Conservation (phyloP, 805 yeast genomes). For the Monosporozyma aquatica region DNA sequence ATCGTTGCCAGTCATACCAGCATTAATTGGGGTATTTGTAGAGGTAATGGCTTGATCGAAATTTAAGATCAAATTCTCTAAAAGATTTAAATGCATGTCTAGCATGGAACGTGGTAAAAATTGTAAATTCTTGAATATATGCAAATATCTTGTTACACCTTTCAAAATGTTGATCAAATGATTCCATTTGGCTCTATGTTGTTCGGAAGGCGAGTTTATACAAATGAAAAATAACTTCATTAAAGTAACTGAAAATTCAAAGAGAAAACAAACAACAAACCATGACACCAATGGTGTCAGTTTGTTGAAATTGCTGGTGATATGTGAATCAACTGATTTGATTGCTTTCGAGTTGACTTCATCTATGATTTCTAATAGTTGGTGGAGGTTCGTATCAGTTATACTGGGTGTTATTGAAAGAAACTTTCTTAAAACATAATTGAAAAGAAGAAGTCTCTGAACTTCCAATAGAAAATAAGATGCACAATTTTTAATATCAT, state of each 20-base stretch:
- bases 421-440: slow-evolving; percentile 5
- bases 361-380: slow-evolving; percentile 2
- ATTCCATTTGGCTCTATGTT: not conserved
- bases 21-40: not conserved
- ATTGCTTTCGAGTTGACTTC: slow-evolving; percentile 4
- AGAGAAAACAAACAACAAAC: not conserved
- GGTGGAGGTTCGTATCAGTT: not conserved
- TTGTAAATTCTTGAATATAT: slow-evolving; percentile 4
- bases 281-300: slow-evolving; percentile 7
- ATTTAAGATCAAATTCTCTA: slow-evolving; percentile 2
- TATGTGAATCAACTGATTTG: slow-evolving; percentile 5
- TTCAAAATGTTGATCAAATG: not conserved
- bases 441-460: not conserved
- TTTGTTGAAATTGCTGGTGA: slow-evolving; percentile 6
- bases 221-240: slow-evolving; percentile 1
- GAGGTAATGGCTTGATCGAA: slow-evolving; percentile 3
- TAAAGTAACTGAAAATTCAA: slow-evolving; percentile 5
- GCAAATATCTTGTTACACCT: slow-evolving; percentile 3
- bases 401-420: slow-evolving; percentile 1
- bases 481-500: not conserved
- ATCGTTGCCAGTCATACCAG: not conserved
- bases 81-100: slow-evolving; percentile 3
- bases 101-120: slow-evolving; percentile 1
- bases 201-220: not conserved
- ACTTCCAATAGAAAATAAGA: not conserved